Conservation (phyloP, 108 stramenopile genomes). For the Stephanodiscus minutulus region DNA sequence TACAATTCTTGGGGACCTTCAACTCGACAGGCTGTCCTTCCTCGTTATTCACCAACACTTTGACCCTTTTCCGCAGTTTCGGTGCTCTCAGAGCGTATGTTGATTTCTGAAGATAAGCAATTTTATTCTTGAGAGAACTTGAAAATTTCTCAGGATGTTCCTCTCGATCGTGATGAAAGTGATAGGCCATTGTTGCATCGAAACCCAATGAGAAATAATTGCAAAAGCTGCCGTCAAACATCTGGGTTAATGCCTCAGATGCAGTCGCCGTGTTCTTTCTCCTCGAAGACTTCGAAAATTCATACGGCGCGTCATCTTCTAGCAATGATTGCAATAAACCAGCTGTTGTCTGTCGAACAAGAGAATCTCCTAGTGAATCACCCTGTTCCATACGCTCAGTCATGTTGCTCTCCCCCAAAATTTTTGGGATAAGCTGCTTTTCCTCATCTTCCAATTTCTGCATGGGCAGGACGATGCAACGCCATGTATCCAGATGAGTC, state of each 20-base stretch:
- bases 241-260: constrained; percentile 15
- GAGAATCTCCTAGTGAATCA: neutral
- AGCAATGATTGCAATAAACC: neutral
- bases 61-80: constrained; percentile 32
- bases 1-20: constrained; percentile 44
- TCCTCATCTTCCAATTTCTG: constrained; percentile 38
- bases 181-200: constrained; percentile 63
- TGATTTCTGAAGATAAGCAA: constrained; percentile 62
- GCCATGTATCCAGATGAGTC: constrained; percentile 58
- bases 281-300: constrained; percentile 3
- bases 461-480: constrained; percentile 49
- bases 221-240: constrained; percentile 71
- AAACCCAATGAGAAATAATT: constrained; percentile 78
- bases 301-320: constrained; percentile 1
- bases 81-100: constrained; percentile 40
- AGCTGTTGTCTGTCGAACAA: neutral
- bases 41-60: constrained; percentile 42
- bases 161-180: constrained; percentile 64
- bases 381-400: neutral
- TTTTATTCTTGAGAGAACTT: constrained; percentile 56
- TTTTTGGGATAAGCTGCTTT: constrained; percentile 49
- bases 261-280: neutral
- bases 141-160: constrained; percentile 64
- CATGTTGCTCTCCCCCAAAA: constrained; percentile 34
- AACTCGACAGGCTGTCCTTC: constrained; percentile 36